These are phyloP conservation scores for Lepraria neglecta DNA, from an alignment of 495 filamentous ascomycete species.

Conservation along the genomic window DNA sequence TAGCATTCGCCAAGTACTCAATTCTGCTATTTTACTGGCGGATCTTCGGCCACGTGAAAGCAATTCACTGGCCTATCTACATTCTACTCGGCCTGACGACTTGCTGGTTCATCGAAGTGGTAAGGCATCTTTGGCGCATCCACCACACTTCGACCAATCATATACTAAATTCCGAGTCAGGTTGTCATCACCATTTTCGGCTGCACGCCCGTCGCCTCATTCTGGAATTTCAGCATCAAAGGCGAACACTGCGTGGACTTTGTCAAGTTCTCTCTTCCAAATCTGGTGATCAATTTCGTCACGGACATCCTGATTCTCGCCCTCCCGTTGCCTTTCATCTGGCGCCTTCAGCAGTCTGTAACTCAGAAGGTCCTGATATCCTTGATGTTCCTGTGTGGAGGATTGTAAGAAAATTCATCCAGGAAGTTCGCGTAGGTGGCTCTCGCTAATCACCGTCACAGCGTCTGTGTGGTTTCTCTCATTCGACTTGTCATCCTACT, in stretches of 20 bases:
- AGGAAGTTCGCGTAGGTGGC: too few relatives aligned
- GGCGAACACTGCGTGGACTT: constrained; percentile 46
- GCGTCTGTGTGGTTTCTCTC: too few relatives aligned
- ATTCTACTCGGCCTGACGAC: too few relatives aligned
- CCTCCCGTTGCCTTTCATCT: constrained; percentile 45
- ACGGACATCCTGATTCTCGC: constrained; percentile 46
- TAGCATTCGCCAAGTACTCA: too few relatives aligned
- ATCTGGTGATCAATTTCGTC: constrained; percentile 43
- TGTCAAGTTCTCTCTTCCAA: constrained; percentile 40
- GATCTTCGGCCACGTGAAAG: too few relatives aligned
- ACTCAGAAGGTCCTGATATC: constrained; percentile 36
- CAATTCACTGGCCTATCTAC: too few relatives aligned
- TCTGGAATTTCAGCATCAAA: constrained; percentile 41
- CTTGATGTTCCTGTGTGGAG: constrained; percentile 9
- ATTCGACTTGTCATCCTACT: too few relatives aligned
- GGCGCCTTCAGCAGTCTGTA: constrained; percentile 40
- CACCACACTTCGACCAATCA: too few relatives aligned
- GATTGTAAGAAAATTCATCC: not conserved
- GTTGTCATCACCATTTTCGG: constrained; percentile 3
- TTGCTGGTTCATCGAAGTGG: too few relatives aligned
- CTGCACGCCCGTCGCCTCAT: constrained; percentile 45
- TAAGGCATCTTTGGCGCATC: not conserved
- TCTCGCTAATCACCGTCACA: too few relatives aligned
- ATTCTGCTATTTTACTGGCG: too few relatives aligned
- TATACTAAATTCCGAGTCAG: not conserved